These are phyloP conservation scores for Novakomyces olei DNA, from an alignment of 805 yeast genomes.

Conservation along the genomic window DNA sequence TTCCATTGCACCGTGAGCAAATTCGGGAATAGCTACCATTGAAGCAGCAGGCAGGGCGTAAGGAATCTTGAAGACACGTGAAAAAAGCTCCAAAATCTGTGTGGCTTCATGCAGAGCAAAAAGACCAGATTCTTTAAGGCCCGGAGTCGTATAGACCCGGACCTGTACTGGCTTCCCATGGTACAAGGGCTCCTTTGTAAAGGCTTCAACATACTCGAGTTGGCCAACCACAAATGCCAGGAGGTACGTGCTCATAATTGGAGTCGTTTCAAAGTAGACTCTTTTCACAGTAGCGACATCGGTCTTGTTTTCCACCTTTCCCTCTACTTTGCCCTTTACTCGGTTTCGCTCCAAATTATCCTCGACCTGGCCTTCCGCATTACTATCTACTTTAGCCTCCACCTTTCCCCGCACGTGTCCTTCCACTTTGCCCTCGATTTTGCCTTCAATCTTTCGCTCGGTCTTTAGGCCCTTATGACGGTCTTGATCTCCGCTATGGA, in stretches of 20 bases:
- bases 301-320: slow-evolving; percentile 16
- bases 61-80: slow-evolving; percentile 38
- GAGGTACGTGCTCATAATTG: slow-evolving; percentile 58
- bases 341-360: slow-evolving; percentile 38
- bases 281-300: slow-evolving; percentile 44
- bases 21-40: slow-evolving; percentile 64
- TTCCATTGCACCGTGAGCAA: slow-evolving; percentile 79
- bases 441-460: too few relatives aligned
- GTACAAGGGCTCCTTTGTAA: slow-evolving; percentile 15
- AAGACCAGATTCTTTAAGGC: slow-evolving; percentile 45
- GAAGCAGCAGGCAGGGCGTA: slow-evolving; percentile 67
- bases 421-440: too few relatives aligned
- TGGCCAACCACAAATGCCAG: slow-evolving; percentile 72
- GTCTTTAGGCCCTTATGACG: too few relatives aligned
- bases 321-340: slow-evolving; percentile 35
- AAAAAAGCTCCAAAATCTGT: slow-evolving; percentile 51
- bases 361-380: too few relatives aligned
- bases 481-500: too few relatives aligned
- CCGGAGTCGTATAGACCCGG: slow-evolving; percentile 62
- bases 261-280: slow-evolving; percentile 55
- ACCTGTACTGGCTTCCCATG: slow-evolving; percentile 50
- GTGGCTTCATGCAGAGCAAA: slow-evolving; percentile 58
- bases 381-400: too few relatives aligned
- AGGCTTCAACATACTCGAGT: slow-evolving; percentile 45
- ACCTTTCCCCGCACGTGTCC: too few relatives aligned